phyloP scores from a whole-genome alignment of 1,284 basidiomycete genomes.

The Trametes pubescens region DNA sequence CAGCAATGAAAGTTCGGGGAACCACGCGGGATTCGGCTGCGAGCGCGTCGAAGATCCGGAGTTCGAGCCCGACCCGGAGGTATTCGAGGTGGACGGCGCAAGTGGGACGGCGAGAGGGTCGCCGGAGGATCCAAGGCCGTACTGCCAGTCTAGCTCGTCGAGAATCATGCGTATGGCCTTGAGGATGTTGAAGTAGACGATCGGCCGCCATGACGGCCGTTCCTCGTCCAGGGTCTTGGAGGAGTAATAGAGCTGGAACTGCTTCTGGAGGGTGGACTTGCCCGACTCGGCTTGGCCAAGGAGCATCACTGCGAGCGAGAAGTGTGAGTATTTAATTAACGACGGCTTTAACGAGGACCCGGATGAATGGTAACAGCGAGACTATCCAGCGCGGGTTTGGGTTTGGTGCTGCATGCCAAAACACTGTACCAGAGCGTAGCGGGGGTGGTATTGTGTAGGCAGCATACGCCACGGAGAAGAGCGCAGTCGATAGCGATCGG shows the following conservation, averaged over 20 bases:
- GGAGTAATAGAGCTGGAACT: constrained; percentile 83
- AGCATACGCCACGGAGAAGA: not conserved
- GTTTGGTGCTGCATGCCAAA: not conserved
- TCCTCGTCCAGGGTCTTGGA: constrained; percentile 72
- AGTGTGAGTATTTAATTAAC: not conserved
- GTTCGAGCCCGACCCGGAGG: constrained; percentile 29
- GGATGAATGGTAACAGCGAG: not conserved
- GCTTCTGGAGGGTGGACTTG: constrained; percentile 81
- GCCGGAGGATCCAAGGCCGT: constrained; percentile 41
- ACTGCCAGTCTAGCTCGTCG: constrained; percentile 73
- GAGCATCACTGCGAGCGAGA: constrained; percentile 40
- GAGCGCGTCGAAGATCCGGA: constrained; percentile 32
- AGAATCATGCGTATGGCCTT: constrained; percentile 80
- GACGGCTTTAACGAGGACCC: not conserved
- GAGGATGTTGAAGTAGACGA: constrained; percentile 83
- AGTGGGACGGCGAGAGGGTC: constrained; percentile 31
- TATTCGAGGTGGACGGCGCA: constrained; percentile 27
- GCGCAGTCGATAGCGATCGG: not conserved
- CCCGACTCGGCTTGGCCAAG: constrained; percentile 84
- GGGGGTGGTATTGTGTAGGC: not conserved
- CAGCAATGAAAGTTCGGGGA: constrained; percentile 59
- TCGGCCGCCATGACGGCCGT: constrained; percentile 76
- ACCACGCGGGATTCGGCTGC: constrained; percentile 42
- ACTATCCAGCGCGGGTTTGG: too few species aligned
- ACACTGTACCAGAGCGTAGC: not conserved